These are phyloP conservation scores for Aureobasidium lini DNA, from an alignment of 2,329 filamentous ascomycete species.

Conservation along the genomic window DNA sequence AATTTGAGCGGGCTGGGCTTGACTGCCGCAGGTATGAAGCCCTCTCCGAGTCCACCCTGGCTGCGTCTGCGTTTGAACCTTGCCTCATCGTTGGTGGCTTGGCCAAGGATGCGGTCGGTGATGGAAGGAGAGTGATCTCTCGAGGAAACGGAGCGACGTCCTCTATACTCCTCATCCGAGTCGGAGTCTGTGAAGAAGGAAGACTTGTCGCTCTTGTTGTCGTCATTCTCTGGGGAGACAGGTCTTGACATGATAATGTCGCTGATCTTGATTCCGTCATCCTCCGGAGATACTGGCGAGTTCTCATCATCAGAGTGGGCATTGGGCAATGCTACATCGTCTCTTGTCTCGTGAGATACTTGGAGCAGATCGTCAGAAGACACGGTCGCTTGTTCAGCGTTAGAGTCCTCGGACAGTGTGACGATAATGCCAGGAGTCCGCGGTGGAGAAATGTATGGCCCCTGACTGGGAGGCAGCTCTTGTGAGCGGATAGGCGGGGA, in stretches of 20 bases:
- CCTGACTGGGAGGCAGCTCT: background rate
- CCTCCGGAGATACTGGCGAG: background rate
- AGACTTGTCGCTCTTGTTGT: background rate
- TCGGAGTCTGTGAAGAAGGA: background rate
- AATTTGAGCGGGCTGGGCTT: background rate
- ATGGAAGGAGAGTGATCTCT: background rate
- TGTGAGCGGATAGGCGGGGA: background rate
- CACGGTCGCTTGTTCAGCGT: background rate
- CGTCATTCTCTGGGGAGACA: background rate
- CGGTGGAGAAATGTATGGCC: background rate
- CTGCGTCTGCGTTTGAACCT: background rate
- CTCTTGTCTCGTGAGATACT: background rate
- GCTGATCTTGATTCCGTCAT: background rate
- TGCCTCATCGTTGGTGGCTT: background rate
- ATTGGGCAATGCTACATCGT: slow-evolving; percentile 3
- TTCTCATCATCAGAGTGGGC: background rate
- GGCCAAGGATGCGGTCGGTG: background rate
- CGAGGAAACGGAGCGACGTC: background rate
- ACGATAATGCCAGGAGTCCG: background rate
- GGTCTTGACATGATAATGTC: background rate
- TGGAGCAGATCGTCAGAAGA: background rate
- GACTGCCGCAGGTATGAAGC: background rate
- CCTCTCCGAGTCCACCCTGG: background rate
- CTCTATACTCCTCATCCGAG: background rate
- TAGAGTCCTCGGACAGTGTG: background rate